Conservation (phyloP, 78 protist genomes). For the Polysphondylium violaceum region DNA sequence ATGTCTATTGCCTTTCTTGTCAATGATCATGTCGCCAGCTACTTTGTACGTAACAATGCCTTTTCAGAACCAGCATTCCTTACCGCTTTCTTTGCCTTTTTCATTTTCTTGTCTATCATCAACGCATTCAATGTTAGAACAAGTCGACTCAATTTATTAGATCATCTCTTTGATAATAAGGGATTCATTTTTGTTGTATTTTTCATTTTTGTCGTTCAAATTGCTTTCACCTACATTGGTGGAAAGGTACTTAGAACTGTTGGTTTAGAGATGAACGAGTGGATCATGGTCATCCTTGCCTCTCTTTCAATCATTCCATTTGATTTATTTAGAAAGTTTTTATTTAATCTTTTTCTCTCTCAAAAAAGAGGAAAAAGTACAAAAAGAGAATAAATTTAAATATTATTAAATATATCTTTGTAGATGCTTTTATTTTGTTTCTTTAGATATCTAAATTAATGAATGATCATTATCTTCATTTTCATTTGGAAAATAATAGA, state of each 20-base stretch:
- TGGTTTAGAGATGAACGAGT: constrained; percentile 67
- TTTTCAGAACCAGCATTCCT: constrained; percentile 74
- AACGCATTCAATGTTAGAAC: constrained; percentile 91
- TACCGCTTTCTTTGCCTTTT: constrained; percentile 90
- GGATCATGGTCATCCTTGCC: constrained; percentile 64
- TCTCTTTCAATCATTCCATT: constrained; percentile 77
- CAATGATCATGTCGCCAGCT: constrained; percentile 23
- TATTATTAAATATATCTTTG: no score
- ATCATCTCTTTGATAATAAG: constrained; percentile 68
- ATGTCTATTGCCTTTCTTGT: constrained; percentile 56
- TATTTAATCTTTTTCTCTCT: constrained; percentile 35
- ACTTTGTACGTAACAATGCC: constrained; percentile 44
- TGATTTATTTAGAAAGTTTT: constrained; percentile 65
- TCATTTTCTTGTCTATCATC: constrained; percentile 89
- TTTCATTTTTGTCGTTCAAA: constrained; percentile 81
- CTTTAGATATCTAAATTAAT: no score
- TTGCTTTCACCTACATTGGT: constrained; percentile 84
- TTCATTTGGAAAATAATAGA: no score
- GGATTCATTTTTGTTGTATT: constrained; percentile 76
- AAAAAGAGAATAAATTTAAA: constrained; percentile 9
- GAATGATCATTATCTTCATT: no score
- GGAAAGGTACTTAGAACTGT: constrained; percentile 83
- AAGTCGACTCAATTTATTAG: constrained; percentile 73
- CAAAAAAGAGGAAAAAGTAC: not conserved
- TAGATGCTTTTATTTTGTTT: no score